phyloP scores from a whole-genome alignment of 805 yeast genomes.

The Spencermartinsiella europaea region DNA sequence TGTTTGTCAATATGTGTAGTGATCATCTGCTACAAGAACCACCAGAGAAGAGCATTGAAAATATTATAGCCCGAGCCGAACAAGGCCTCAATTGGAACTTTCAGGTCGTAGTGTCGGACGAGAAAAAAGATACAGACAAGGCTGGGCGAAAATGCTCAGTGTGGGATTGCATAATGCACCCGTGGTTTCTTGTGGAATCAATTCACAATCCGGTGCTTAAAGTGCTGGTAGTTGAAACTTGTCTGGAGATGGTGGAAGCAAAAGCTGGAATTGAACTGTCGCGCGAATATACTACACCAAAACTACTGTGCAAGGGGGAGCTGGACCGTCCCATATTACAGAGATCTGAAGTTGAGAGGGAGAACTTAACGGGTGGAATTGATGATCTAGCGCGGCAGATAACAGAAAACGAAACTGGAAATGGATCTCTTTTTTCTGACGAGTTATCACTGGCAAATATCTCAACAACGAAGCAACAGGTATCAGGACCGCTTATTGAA shows the following conservation, averaged over 20 bases:
- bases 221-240: slow-evolving; percentile 72
- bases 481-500: slow-evolving; percentile 9
- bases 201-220: slow-evolving; percentile 53
- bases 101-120: slow-evolving; percentile 67
- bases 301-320: slow-evolving; percentile 65
- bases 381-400: neutral
- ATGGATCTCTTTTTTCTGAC: neutral
- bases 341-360: neutral
- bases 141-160: slow-evolving; percentile 57
- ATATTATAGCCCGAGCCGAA: slow-evolving; percentile 52
- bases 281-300: slow-evolving; percentile 61
- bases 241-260: slow-evolving; percentile 72
- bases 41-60: slow-evolving; percentile 19
- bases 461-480: neutral
- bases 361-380: neutral
- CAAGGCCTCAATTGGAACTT: slow-evolving; percentile 78
- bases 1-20: slow-evolving; percentile 75
- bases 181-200: slow-evolving; percentile 57
- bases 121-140: slow-evolving; percentile 56
- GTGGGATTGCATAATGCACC: slow-evolving; percentile 75
- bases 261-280: slow-evolving; percentile 47
- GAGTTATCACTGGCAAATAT: neutral
- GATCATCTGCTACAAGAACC: slow-evolving; percentile 65
- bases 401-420: neutral
- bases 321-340: slow-evolving; percentile 38